A percentile compares a stretch with the other conserved stretches of the same genome.
Evolutionary conservation across 1,284 basidiomycete genomes (phyloP).

Genomic region (Sporisorium reilianum): DNA sequence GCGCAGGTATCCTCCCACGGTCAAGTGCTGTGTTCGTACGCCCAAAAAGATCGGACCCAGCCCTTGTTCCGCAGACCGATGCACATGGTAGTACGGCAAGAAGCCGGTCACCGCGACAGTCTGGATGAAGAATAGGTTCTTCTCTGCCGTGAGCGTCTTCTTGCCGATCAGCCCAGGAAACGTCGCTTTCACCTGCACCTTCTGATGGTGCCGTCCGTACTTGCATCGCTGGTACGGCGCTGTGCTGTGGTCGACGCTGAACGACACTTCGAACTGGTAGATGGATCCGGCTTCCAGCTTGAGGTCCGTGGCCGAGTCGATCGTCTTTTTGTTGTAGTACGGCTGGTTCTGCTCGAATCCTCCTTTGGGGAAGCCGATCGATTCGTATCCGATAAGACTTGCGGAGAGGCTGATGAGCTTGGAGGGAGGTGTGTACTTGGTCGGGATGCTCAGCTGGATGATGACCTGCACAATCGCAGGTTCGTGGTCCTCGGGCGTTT

Average conservation of each 20-base stretch:
- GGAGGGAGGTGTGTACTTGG: slow-evolving; percentile 34
- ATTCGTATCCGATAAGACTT: slow-evolving; percentile 46
- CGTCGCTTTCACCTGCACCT: slow-evolving; percentile 48
- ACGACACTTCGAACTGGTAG: slow-evolving; percentile 48
- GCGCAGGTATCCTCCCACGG: slow-evolving; percentile 52
- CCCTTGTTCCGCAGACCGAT: slow-evolving; percentile 36
- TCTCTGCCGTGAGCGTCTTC: slow-evolving; percentile 47
- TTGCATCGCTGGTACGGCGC: slow-evolving; percentile 54
- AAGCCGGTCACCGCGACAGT: slow-evolving; percentile 33
- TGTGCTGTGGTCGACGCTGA: slow-evolving; percentile 49
- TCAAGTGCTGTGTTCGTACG: slow-evolving; percentile 48
- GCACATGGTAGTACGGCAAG: slow-evolving; percentile 50
- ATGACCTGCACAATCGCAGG: slow-evolving; percentile 43
- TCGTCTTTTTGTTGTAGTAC: slow-evolving; percentile 47
- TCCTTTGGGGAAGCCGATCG: slow-evolving; percentile 48
- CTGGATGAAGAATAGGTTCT: slow-evolving; percentile 49
- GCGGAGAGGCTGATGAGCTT: slow-evolving; percentile 39
- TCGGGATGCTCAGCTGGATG: slow-evolving; percentile 48
- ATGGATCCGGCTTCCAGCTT: slow-evolving; percentile 44
- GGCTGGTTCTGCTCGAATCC: slow-evolving; percentile 56
- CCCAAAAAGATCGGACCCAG: slow-evolving; percentile 50
- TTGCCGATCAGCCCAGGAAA: slow-evolving; percentile 49
- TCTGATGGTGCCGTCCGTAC: slow-evolving; percentile 50
- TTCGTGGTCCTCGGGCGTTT: slow-evolving; percentile 37
- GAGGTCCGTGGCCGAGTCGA: slow-evolving; percentile 43